These are phyloP conservation scores for Tremellales sp. DNA, from an alignment of 1,284 basidiomycete species.

Conservation along the genomic window DNA sequence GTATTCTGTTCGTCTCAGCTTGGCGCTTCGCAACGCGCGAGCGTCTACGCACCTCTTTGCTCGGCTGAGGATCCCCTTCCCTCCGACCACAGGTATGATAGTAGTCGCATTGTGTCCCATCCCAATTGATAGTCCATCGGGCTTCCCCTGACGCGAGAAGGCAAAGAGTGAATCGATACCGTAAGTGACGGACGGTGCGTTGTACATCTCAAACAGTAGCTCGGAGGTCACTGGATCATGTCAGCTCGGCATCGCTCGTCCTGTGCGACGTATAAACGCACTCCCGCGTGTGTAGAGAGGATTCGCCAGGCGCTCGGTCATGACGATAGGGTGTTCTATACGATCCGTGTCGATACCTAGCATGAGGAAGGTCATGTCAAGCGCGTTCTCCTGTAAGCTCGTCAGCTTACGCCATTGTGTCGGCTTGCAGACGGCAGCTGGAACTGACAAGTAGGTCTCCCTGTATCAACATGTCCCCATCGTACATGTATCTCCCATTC, in stretches of 20 bases:
- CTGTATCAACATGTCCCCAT: constrained; percentile 83
- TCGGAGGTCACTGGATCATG: constrained; percentile 77
- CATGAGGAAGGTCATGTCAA: constrained; percentile 87
- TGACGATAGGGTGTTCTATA: constrained; percentile 86
- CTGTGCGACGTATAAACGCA: constrained; percentile 50
- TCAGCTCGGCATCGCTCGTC: background rate
- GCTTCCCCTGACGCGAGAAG: constrained; percentile 56
- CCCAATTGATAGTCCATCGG: constrained; percentile 69
- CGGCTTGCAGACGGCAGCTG: background rate
- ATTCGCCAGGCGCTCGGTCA: constrained; percentile 88
- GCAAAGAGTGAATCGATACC: constrained; percentile 91
- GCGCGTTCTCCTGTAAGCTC: constrained; percentile 80
- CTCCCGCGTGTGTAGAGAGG: constrained; percentile 82
- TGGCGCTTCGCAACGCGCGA: background rate
- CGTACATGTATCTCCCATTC: constrained; percentile 76
- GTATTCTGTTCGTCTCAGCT: constrained; percentile 60
- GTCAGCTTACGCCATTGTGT: background rate
- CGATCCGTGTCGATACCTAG: constrained; percentile 74
- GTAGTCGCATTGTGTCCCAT: constrained; percentile 60
- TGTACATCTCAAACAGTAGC: constrained; percentile 92
- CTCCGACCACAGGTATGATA: constrained; percentile 75
- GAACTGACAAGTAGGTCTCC: constrained; percentile 79
- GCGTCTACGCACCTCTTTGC: constrained; percentile 65
- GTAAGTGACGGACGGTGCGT: constrained; percentile 79
- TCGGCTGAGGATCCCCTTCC: constrained; percentile 72